phyloP scores from a whole-genome alignment of 352 stramenopile genomes.

The Phytophthora multivora region DNA sequence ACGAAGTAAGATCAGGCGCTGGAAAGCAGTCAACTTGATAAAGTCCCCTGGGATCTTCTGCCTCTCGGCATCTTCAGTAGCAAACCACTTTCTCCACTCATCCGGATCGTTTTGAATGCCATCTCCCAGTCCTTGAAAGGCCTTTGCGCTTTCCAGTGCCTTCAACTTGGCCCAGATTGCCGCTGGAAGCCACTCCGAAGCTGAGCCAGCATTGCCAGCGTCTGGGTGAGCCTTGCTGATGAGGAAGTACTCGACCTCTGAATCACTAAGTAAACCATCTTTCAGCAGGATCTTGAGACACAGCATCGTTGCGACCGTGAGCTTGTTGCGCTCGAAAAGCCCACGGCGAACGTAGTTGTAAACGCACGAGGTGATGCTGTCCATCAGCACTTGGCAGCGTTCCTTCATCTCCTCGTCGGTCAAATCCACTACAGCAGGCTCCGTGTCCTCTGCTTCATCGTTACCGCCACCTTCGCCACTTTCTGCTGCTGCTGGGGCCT shows the following conservation, averaged over 20 bases:
- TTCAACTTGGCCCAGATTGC: slow-evolving; percentile 94
- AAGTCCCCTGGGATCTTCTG: slow-evolving; percentile 95
- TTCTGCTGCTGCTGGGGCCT: slow-evolving; percentile 19
- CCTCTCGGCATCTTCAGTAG: slow-evolving; percentile 93
- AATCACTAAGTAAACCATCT: slow-evolving; percentile 78
- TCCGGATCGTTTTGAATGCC: slow-evolving; percentile 97
- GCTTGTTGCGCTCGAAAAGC: slow-evolving; percentile 95
- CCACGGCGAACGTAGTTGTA: slow-evolving; percentile 96
- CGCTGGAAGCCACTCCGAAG: slow-evolving; percentile 92
- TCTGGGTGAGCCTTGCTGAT: slow-evolving; percentile 88
- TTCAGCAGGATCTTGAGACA: slow-evolving; percentile 94
- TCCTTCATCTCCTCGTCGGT: slow-evolving; percentile 90
- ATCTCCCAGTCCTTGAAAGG: slow-evolving; percentile 93
- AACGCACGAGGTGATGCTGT: slow-evolving; percentile 94
- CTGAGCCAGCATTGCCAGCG: slow-evolving; percentile 91
- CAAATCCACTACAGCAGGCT: slow-evolving; percentile 55
- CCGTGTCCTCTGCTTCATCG: slow-evolving; percentile 24
- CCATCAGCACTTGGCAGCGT: slow-evolving; percentile 86
- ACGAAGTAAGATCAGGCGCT: slow-evolving; percentile 90
- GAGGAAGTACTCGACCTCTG: slow-evolving; percentile 93
- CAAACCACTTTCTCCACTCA: slow-evolving; percentile 97
- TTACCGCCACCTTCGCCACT: slow-evolving; percentile 37
- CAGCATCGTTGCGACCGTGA: slow-evolving; percentile 95
- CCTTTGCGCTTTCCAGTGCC: slow-evolving; percentile 88
- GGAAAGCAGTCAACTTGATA: slow-evolving; percentile 77